These are phyloP conservation scores for Salvia rosmarinus DNA, from an alignment of 257 asterid species.

Conservation along the genomic window DNA sequence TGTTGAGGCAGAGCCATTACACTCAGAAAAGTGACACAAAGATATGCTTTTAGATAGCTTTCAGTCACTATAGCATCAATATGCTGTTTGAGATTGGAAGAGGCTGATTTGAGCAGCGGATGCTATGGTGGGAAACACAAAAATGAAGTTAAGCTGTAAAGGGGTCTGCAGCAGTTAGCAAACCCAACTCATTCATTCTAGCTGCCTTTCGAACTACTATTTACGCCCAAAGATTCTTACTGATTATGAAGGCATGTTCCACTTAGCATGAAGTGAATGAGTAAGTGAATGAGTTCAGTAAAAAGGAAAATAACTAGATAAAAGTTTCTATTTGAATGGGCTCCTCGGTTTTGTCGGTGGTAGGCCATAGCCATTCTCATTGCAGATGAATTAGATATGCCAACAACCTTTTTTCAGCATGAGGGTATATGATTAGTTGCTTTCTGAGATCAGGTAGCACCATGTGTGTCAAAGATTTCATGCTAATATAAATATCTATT, in stretches of 20 bases:
- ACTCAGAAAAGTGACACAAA: background rate
- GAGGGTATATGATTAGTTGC: too few species aligned
- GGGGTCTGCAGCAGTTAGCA: background rate
- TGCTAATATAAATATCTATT: background rate
- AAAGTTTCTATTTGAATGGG: background rate
- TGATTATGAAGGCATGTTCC: background rate
- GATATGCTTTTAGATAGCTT: background rate
- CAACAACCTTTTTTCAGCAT: too few species aligned
- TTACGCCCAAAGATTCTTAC: background rate
- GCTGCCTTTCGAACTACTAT: background rate
- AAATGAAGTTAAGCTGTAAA: background rate
- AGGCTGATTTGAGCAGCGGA: constrained; percentile 1
- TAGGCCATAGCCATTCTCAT: background rate
- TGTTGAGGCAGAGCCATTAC: background rate
- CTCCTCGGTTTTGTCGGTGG: background rate
- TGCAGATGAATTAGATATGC: background rate
- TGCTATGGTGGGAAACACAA: background rate
- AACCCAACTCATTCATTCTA: background rate
- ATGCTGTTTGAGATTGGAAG: background rate
- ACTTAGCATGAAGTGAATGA: background rate
- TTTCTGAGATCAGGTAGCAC: background rate
- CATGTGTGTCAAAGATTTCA: background rate
- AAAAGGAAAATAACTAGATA: background rate
- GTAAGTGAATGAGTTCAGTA: constrained; percentile 10
- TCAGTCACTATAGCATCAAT: background rate